These are phyloP conservation scores for Cornus florida DNA, from an alignment of 148 eudicot genomes.

Conservation along the genomic window DNA sequence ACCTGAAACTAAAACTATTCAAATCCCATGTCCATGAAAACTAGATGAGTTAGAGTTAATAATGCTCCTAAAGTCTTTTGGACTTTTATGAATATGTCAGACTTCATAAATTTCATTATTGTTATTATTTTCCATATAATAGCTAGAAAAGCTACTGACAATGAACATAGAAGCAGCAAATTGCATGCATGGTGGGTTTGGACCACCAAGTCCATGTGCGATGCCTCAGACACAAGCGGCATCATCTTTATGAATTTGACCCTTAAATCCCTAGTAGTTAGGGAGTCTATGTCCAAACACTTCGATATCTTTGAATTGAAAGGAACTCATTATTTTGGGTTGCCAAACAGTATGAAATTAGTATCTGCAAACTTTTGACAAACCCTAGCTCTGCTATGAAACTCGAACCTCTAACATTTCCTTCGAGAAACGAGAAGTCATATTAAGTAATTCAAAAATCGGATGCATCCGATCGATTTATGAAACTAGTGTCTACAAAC, in stretches of 20 bases:
- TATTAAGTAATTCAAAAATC: too few relatives aligned
- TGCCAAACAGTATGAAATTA: too few relatives aligned
- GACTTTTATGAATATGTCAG: not conserved
- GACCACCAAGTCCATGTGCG: conserved; percentile 1
- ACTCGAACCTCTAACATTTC: too few relatives aligned
- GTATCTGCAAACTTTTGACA: too few relatives aligned
- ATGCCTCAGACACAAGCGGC: not conserved
- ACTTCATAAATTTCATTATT: not conserved
- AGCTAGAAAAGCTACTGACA: not conserved
- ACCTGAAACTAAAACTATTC: too few relatives aligned
- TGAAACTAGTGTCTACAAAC: too few relatives aligned
- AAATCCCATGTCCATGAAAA: not conserved
- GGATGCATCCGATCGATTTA: too few relatives aligned
- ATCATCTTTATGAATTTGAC: not conserved
- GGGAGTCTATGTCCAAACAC: not conserved
- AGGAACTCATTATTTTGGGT: not conserved
- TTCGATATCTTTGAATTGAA: not conserved
- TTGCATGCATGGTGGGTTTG: not conserved
- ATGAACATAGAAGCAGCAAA: not conserved
- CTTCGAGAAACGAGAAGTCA: too few relatives aligned
- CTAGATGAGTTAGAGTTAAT: not conserved
- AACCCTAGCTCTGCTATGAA: too few relatives aligned
- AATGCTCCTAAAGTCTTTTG: not conserved
- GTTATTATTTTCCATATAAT: not conserved
- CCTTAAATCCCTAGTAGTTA: not conserved